These are phyloP conservation scores for Glycine latifolia DNA, from an alignment of 306 rosid genomes.

Conservation along the genomic window DNA sequence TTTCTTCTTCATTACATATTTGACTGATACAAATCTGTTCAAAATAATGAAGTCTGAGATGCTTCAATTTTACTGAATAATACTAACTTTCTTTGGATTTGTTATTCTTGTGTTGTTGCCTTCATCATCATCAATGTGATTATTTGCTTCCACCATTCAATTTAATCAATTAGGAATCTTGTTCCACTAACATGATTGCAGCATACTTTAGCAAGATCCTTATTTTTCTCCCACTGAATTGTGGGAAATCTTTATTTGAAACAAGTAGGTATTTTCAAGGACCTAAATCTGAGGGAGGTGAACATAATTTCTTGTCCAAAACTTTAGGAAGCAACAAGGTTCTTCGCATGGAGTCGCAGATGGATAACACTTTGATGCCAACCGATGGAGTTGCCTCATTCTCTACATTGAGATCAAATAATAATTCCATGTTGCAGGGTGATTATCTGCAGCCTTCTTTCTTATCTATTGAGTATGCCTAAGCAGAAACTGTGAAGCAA, in stretches of 20 bases:
- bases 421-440: constrained; percentile 45
- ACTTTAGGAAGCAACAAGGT: constrained; percentile 14
- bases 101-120: too few species aligned
- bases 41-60: too few species aligned
- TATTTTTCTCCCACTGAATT: background rate
- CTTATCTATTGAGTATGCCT: constrained; percentile 43
- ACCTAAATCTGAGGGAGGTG: constrained; percentile 48
- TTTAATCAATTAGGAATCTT: background rate
- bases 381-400: background rate
- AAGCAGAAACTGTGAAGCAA: constrained; percentile 47
- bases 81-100: too few species aligned
- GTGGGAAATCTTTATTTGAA: background rate
- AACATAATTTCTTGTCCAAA: constrained; percentile 43
- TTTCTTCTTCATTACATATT: background rate
- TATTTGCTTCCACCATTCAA: constrained; percentile 1
- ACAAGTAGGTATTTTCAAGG: constrained; percentile 53
- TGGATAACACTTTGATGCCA: constrained; percentile 52
- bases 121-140: background rate
- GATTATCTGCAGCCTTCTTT: constrained; percentile 53
- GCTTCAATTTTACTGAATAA: too few species aligned
- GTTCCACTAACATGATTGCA: background rate
- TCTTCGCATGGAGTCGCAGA: constrained; percentile 47
- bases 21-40: too few species aligned
- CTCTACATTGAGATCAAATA: constrained; percentile 48
- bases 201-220: background rate